Evolutionary conservation across 1,284 basidiomycete species (phyloP).

Genomic region (Volvariella surrecta): DNA sequence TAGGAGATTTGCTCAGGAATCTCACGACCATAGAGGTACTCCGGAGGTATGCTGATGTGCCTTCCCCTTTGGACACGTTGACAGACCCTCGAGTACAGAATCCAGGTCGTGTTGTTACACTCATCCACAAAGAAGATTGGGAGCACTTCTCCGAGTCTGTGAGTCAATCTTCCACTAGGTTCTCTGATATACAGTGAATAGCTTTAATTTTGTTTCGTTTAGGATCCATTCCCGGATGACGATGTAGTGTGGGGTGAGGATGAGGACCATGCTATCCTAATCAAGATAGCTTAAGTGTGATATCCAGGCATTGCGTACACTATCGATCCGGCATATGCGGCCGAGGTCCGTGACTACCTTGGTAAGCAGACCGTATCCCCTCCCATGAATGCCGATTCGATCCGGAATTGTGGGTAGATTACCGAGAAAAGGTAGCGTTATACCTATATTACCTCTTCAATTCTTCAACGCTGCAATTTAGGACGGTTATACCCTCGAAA

Average conservation of each 20-base stretch:
- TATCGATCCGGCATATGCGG: conserved; percentile 67
- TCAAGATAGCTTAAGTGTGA: not conserved
- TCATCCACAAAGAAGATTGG: conserved; percentile 84
- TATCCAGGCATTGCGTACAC: conserved; percentile 70
- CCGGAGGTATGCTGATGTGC: conserved; percentile 43
- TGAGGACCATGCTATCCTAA: conserved; percentile 12
- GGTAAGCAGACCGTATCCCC: conserved; percentile 33
- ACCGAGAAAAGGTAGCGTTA: conserved; percentile 65
- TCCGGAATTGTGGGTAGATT: conserved; percentile 34
- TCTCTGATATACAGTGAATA: too few relatives aligned
- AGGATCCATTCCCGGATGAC: conserved; percentile 74
- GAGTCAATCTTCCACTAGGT: conserved; percentile 12
- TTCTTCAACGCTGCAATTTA: conserved; percentile 15
- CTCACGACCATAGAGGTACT: conserved; percentile 82
- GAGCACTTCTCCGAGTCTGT: conserved; percentile 58
- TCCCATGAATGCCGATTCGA: not conserved
- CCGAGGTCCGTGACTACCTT: conserved; percentile 74
- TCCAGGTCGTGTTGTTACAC: conserved; percentile 82
- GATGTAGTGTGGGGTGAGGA: conserved; percentile 76
- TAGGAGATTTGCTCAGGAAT: conserved; percentile 79
- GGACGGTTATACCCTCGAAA: conserved; percentile 72
- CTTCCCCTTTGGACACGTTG: not conserved
- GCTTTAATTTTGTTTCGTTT: not conserved
- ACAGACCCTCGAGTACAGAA: conserved; percentile 29
- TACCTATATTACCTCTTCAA: not conserved